Percentiles rank a stretch among this genome's conserved stretches.
Conservation (phyloP, 2,329 filamentous ascomycete genomes). For the Diaporthe destruens region DNA sequence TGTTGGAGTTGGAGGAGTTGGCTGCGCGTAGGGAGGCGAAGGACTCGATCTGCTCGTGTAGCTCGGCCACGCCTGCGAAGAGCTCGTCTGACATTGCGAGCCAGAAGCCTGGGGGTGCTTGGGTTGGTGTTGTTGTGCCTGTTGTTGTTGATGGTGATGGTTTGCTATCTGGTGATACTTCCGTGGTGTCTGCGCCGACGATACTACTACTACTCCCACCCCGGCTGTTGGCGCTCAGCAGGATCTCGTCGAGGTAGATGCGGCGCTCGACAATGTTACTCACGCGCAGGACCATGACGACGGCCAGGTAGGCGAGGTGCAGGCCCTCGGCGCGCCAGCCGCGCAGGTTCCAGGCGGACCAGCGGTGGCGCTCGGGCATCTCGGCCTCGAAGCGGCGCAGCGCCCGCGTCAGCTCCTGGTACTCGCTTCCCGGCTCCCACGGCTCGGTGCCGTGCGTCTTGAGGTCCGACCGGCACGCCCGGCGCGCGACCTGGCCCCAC, state of each 20-base stretch:
- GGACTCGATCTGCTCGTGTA: slow-evolving; percentile 54
- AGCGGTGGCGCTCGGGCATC: slow-evolving; percentile 50
- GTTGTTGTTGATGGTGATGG: too few species aligned
- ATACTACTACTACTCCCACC: slow-evolving; percentile 34
- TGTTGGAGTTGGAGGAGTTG: neutral
- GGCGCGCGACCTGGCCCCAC: slow-evolving; percentile 53
- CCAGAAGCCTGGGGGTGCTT: slow-evolving; percentile 48
- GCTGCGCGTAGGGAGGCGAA: slow-evolving; percentile 48
- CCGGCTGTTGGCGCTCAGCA: slow-evolving; percentile 41
- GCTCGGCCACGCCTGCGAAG: slow-evolving; percentile 51
- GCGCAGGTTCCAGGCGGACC: slow-evolving; percentile 54
- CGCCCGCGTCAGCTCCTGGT: slow-evolving; percentile 42
- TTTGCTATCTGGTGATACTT: slow-evolving; percentile 33
- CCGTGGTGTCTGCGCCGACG: neutral
- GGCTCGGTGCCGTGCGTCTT: slow-evolving; percentile 35
- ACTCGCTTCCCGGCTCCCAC: slow-evolving; percentile 48
- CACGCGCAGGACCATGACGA: slow-evolving; percentile 52
- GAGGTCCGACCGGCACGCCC: slow-evolving; percentile 44
- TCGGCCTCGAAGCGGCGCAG: slow-evolving; percentile 48
- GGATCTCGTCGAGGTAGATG: slow-evolving; percentile 51
- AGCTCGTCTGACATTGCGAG: slow-evolving; percentile 48
- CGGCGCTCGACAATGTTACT: slow-evolving; percentile 54
- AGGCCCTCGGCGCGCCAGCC: slow-evolving; percentile 51
- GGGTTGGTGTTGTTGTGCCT: too few species aligned
- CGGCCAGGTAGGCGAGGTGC: slow-evolving; percentile 53